Evolutionary conservation across 331 rosid species (phyloP), one percentile per base, ranked within the genome.

Genomic region (Malus hybrid): DNA sequence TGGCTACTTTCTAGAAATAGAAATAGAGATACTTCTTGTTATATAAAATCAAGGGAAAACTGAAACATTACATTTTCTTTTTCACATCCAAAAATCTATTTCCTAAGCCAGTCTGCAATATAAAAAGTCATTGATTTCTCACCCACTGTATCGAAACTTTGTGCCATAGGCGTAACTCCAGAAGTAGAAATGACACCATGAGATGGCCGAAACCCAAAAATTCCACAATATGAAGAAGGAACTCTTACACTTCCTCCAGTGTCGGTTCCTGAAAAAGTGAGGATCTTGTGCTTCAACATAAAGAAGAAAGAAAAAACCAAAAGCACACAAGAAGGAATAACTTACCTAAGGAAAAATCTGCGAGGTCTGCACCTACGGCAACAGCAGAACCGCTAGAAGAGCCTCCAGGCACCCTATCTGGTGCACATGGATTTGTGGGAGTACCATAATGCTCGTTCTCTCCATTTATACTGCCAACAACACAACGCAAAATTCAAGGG

Each of bases 341-440:
- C 74, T 79, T 72, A 82, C 99, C 99, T 73, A 94, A 10, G 48
- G 97, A 83, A 85, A 94, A 94, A 86, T 94, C 99, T 15, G 85
- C 97, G 87, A 94, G 91, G 79, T 42, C 75, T 63, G 92, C 97
- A 67, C 84, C 93, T 18, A 94, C 99, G 15, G 84, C 96, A 73
- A 94, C 97, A 76, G 97, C 99, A 75, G 97, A 92, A 62, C 99
- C 97, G 71, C 96, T 89, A 57, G 99, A 94, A 69, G 99, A 94
- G 80, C 99, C 99, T 80, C 97, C 99, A 11, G 99, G 99, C 55
- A 92, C 87, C 77, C 93, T 87, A 77, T 94, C 97, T 6, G 84
- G 83, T 54, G 90, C 92, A 77, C 80, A 73, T 59, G 95, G 99
- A 80, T 94, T 94, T 80, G 67, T 81, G 16, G 99, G 99, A 10